A percentile compares a stretch with the other conserved stretches of the same genome.
Conservation (phyloP, 345 rosid genomes). For the Orychophragmus violaceus region DNA sequence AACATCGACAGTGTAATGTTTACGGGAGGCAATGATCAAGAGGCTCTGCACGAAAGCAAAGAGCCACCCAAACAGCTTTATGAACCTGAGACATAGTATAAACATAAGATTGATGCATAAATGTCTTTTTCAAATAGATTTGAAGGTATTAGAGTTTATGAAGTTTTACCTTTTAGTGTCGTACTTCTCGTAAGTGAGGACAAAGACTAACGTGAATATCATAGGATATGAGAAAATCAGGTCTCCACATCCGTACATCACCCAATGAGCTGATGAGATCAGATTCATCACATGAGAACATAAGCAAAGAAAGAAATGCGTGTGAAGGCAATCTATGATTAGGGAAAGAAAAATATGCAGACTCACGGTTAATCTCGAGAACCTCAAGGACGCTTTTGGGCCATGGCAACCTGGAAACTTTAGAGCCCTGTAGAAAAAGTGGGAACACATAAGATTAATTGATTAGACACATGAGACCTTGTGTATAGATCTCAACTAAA, state of each 20-base stretch:
- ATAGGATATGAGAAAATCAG: constrained; percentile 95
- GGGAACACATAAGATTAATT: no score
- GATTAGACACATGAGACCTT: no score
- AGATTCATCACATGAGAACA: constrained; percentile 19
- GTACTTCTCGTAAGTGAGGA: constrained; percentile 86
- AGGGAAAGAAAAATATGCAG: no score
- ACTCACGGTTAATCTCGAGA: constrained; percentile 66
- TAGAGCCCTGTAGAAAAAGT: no score
- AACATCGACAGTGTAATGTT: constrained; percentile 75
- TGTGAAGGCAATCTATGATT: no score
- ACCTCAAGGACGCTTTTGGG: constrained; percentile 63
- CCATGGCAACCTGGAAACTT: constrained; percentile 75
- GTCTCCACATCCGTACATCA: constrained; percentile 91
- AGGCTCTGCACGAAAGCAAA: constrained; percentile 74
- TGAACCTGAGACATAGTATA: constrained; percentile 48
- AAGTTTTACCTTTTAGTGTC: constrained; percentile 70
- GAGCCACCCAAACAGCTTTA: constrained; percentile 83
- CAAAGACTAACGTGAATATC: constrained; percentile 93
- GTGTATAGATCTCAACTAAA: constrained; percentile 25
- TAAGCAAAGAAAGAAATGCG: background rate
- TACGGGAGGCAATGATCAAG: constrained; percentile 87
- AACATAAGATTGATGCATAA: background rate
- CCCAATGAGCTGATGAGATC: constrained; percentile 72
- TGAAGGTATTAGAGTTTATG: background rate
- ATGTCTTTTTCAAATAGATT: background rate